Evolutionary conservation across 257 asterid genomes (phyloP).

Genomic region (Scutellaria baicalensis): DNA sequence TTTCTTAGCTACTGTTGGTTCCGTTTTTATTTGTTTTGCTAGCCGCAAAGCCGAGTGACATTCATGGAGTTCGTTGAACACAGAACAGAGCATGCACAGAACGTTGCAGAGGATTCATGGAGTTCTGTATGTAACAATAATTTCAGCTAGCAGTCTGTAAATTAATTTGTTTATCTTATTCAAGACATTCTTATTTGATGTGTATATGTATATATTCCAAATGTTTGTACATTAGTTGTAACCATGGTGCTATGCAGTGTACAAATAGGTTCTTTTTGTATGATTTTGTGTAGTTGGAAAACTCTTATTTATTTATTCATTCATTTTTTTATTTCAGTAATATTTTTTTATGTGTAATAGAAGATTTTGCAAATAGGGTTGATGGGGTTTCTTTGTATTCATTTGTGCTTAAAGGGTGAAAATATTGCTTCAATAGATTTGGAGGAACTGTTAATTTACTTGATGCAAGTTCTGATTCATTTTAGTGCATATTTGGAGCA

Average conservation of each 20-base stretch:
- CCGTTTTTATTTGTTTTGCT: background rate
- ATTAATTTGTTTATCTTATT: too few species aligned
- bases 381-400: background rate
- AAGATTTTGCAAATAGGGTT: background rate
- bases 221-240: background rate
- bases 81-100: background rate
- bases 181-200: too few species aligned
- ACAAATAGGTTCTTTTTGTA: background rate
- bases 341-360: too few species aligned
- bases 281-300: background rate
- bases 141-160: too few species aligned
- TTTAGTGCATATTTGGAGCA: too few species aligned
- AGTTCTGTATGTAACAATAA: background rate
- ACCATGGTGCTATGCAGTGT: background rate
- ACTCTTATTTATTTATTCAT: background rate
- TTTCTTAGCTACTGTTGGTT: background rate
- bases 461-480: too few species aligned
- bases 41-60: background rate
- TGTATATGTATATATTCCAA: too few species aligned
- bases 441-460: too few species aligned
- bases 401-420: background rate
- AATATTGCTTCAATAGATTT: background rate
- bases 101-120: slow-evolving; percentile 11
- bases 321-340: too few species aligned
- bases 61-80: background rate